A percentile compares a stretch with the other conserved stretches of the same genome.
phyloP scores from a whole-genome alignment of 768 basidiomycete species.

The Mycena amicta region DNA sequence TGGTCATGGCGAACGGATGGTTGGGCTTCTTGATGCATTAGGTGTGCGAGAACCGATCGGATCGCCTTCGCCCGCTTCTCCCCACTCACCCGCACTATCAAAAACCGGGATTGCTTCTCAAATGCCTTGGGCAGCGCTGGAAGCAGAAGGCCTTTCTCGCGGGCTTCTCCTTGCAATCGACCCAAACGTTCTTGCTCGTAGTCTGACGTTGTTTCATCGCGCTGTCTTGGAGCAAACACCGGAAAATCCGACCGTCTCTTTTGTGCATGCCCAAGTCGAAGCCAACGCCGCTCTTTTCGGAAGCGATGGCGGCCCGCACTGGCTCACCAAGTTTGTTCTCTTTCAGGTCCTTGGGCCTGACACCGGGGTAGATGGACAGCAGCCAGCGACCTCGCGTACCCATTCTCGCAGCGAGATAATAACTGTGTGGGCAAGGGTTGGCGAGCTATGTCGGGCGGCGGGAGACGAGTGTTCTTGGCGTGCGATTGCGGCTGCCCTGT shows the following conservation, averaged over 20 bases:
- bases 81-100: conserved; percentile 23
- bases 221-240: conserved; percentile 53
- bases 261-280: conserved; percentile 38
- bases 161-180: conserved; percentile 69
- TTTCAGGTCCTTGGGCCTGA: conserved; percentile 71
- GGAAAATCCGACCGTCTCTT: conserved; percentile 51
- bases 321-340: conserved; percentile 76
- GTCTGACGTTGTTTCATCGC: conserved; percentile 65
- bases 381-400: conserved; percentile 53
- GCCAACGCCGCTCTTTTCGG: conserved; percentile 59
- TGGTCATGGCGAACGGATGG: conserved; percentile 35
- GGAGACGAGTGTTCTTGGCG: conserved; percentile 84
- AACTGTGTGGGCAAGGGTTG: conserved; percentile 71
- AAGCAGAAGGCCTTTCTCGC: conserved; percentile 67
- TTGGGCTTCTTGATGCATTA: conserved; percentile 51
- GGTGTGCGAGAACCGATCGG: conserved; percentile 20
- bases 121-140: conserved; percentile 55
- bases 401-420: conserved; percentile 76
- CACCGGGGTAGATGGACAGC: conserved; percentile 28
- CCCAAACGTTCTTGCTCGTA: conserved; percentile 59
- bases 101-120: too few relatives aligned
- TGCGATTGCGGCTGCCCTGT: conserved; percentile 71
- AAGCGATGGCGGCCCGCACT: conserved; percentile 72
- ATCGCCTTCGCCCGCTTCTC: conserved; percentile 18
- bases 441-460: conserved; percentile 67